A percentile compares a stretch with the other conserved stretches of the same genome.
phyloP scores from a whole-genome alignment of 2,329 filamentous ascomycete genomes.

The Clonostachys rhizophaga region DNA sequence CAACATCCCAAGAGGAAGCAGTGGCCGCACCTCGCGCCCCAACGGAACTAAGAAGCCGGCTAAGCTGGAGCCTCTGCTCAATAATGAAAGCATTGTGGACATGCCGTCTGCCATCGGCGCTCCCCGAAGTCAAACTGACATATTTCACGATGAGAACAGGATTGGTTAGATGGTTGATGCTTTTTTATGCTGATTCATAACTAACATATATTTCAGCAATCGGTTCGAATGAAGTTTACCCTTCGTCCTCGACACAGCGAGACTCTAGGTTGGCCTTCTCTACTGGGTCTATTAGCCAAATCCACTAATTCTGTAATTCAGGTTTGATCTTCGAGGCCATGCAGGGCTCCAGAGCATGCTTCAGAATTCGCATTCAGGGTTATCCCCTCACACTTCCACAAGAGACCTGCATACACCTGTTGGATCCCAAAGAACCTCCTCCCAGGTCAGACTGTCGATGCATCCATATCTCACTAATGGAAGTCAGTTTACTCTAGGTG shows the following conservation, averaged over 20 bases:
- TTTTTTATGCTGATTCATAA: background rate
- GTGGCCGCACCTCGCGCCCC: background rate
- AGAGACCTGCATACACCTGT: too few species aligned
- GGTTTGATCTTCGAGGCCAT: conserved; percentile 23
- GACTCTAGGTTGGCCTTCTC: too few species aligned
- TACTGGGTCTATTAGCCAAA: too few species aligned
- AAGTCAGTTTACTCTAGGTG: too few species aligned
- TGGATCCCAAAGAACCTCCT: too few species aligned
- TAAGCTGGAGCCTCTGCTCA: too few species aligned
- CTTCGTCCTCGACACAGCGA: too few species aligned
- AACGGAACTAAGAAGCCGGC: background rate
- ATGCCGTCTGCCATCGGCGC: conserved; percentile 2
- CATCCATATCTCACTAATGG: too few species aligned
- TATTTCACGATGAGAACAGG: background rate
- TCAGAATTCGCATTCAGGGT: conserved; percentile 24
- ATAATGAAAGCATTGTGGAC: too few species aligned
- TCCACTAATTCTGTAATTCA: conserved; percentile 3
- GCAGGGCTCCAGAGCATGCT: conserved; percentile 26
- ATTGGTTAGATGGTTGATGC: background rate
- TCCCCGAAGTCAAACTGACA: conserved; percentile 5
- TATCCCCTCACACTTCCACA: too few species aligned
- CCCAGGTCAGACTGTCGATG: too few species aligned
- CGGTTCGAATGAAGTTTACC: too few species aligned
- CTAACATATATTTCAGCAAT: background rate
- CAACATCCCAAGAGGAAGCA: conserved; percentile 20